Base-by-base conservation (phyloP, 176 grass and related monocot species). In the Zizania latifolia region DNA sequence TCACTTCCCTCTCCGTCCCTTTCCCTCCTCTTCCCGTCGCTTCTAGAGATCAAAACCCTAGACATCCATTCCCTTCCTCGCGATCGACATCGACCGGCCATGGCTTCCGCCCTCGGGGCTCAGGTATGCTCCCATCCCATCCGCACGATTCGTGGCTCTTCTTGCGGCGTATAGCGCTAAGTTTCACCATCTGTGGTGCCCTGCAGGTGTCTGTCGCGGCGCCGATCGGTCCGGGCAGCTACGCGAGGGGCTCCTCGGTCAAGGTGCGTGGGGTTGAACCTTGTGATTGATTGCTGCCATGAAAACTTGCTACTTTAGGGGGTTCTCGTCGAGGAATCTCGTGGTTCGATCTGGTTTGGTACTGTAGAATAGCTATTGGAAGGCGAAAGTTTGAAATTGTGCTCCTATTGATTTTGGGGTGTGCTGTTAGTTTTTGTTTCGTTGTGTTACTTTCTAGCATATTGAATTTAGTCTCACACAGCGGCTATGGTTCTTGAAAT, bases 11-110 rank as follows among this genome's bases (percentile, higher is more conserved):
- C 31, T 17, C 41, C 57, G 21, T 55, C 6, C 34, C 36, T 37
- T 33, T 72, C 70, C 6, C 60, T 45, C 43, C 51, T 39, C 76
- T 66, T 37, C 37, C 38, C 29, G 68, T 79, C 58, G 75, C 75
- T 78, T 62, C 76, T 19, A 50, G 76, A 4, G 70, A 74, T 85
- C 70, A 53, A 80, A 85, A 40, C 76, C 83, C 61, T 75, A 80
- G 5, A 48, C 10, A 85, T 81, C 54, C 63, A 76, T 53, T 48
- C 23, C 29, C 3, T n/a, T 30, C 38, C 19, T 38, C 76, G 23
- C 22, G 33, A 5, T 45, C 22, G 36, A 8, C 12, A n/a, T n/a
- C n/a, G n/a, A n/a, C n/a, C 40, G 38, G 33, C 77, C 26, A 86
- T 81, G 84, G 77, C 71, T 39, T 62, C 41, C 43, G 71, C 43